These are phyloP conservation scores for Talaromyces sp. DNA, from an alignment of 2,329 filamentous ascomycete genomes.

Conservation along the genomic window DNA sequence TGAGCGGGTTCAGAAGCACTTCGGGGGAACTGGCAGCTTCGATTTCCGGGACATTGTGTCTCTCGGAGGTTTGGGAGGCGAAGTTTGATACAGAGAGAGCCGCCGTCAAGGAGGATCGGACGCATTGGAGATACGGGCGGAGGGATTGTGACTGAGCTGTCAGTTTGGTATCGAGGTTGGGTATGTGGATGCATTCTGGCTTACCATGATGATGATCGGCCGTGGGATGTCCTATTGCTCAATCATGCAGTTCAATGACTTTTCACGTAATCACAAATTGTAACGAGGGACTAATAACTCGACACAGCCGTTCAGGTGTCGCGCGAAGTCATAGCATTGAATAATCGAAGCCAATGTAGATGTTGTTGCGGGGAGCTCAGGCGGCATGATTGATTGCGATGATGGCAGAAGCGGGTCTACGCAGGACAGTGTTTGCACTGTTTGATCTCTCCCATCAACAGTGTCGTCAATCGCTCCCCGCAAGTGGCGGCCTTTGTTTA, in stretches of 20 bases:
- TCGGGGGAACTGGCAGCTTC: slow-evolving; percentile 91
- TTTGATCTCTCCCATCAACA: slow-evolving; percentile 26
- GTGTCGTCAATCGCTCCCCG: slow-evolving; percentile 13
- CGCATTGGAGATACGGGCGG: slow-evolving; percentile 92
- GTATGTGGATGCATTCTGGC: background rate
- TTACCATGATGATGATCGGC: slow-evolving; percentile 12
- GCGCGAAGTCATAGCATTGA: background rate
- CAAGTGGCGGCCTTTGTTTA: slow-evolving; percentile 18
- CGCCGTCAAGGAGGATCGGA: slow-evolving; percentile 88
- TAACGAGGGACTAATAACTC: background rate
- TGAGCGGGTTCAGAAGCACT: slow-evolving; percentile 85
- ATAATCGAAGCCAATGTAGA: background rate
- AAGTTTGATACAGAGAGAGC: slow-evolving; percentile 95
- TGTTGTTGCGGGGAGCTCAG: slow-evolving; percentile 15
- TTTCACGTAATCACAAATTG: background rate
- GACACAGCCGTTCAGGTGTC: background rate
- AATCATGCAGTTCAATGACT: background rate
- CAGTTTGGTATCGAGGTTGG: background rate
- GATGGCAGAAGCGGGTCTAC: slow-evolving; percentile 5
- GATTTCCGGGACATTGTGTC: slow-evolving; percentile 97
- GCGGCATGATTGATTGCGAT: slow-evolving; percentile 9
- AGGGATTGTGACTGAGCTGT: slow-evolving; percentile 79
- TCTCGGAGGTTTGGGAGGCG: slow-evolving; percentile 90
- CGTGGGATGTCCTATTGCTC: background rate
- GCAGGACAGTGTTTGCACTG: slow-evolving; percentile 27